These are phyloP conservation scores for Spathaspora boniae DNA, from an alignment of 805 yeast species.

Conservation along the genomic window DNA sequence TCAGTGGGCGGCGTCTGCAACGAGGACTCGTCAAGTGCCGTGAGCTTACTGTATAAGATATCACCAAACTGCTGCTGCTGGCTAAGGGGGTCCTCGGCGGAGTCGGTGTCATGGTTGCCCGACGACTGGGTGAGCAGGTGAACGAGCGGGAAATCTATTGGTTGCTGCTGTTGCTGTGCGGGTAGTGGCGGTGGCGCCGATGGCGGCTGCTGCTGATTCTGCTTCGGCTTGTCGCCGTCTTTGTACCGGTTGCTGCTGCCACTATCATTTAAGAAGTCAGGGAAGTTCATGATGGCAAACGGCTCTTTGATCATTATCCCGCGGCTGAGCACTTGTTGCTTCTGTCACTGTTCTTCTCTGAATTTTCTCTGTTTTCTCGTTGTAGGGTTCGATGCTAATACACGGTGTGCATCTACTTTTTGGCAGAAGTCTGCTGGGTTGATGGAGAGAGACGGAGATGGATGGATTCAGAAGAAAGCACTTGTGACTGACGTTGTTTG, in stretches of 20 bases:
- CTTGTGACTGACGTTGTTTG: too few relatives aligned
- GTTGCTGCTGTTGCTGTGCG: constrained; percentile 9
- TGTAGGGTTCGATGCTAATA: too few relatives aligned
- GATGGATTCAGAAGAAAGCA: too few relatives aligned
- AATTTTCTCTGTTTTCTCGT: too few relatives aligned
- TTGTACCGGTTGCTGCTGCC: constrained; percentile 4
- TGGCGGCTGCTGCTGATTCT: background rate
- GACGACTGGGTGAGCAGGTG: too few relatives aligned
- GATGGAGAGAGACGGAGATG: too few relatives aligned
- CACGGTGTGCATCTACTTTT: too few relatives aligned
- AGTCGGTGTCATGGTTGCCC: constrained; percentile 9
- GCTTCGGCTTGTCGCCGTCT: background rate
- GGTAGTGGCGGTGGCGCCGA: background rate
- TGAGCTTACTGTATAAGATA: constrained; percentile 22
- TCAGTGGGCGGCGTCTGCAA: constrained; percentile 3
- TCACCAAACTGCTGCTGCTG: constrained; percentile 16
- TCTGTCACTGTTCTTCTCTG: too few relatives aligned
- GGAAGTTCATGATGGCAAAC: constrained; percentile 23
- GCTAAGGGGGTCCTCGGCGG: constrained; percentile 4
- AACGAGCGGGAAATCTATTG: too few relatives aligned
- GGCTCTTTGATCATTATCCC: too few relatives aligned
- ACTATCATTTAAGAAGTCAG: constrained; percentile 26
- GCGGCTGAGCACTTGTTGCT: too few relatives aligned
- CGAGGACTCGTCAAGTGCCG: constrained; percentile 16
- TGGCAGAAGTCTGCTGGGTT: too few relatives aligned